Evolutionary conservation across 2,329 filamentous ascomycete genomes (phyloP), one percentile per base, ranked within the genome.

Genomic region (Phialemonium atrogriseum): DNA sequence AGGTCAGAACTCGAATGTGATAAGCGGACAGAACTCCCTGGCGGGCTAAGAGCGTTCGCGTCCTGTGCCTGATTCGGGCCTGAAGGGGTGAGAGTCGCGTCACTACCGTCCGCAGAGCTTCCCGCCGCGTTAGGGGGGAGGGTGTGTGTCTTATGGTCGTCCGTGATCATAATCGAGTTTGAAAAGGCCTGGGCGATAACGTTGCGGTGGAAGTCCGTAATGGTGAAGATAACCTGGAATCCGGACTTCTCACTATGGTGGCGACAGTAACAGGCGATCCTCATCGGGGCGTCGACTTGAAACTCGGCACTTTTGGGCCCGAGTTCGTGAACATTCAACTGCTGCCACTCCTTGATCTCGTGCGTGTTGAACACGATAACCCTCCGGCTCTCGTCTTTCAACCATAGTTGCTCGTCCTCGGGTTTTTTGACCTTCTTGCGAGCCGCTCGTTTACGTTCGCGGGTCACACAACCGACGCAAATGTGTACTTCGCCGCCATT

Each of bases 401-500:
- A 77, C 75, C 89, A 96, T 20, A 84, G 67, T 54, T 91, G 80
- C 50, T 96, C 88, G 51, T 96, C 89, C 37, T 95, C 87, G 1
- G 82, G 79, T 50, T 93, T 91, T 62, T 94, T 91, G 39, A 84
- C 73, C 67, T 94, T 95, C 60, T 96, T 96, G 30, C 91, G 72
- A 2, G 82, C 84, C 8, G 88, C 88, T 31, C 91, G 76, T 60
- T 96, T 96, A 33, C 84, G 73, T 58, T 98, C 91, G 42, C 91
- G 75, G 34, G 80, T 80, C 48, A 95, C 91, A 58, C 91, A 98
- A n/a, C 86, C 85, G 16, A 68, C 59, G 58, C 91, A 98, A 39
- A 96, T 96, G 45, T 80, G 78, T 12, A 98, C 86, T 46, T 94
- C 86, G n/a, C 85, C 91, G 25, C 91, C 91, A 46, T 93, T 88